Evolutionary conservation across 805 yeast genomes (phyloP), one percentile per base, ranked within the genome.

Genomic region (Tetrapisispora taiwanensis): DNA sequence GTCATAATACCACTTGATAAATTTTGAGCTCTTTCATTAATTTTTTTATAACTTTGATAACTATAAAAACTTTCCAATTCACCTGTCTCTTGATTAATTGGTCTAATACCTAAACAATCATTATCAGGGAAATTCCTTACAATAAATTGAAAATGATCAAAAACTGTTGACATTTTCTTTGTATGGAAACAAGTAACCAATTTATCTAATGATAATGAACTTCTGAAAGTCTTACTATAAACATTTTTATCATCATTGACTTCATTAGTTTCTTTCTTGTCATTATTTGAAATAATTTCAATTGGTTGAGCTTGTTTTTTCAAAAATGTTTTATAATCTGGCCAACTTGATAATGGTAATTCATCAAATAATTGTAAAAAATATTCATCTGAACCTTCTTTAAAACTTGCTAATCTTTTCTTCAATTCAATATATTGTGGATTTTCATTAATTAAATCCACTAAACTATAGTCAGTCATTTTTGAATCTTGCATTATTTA

Each of bases 1-100:
- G 72, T 59, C 45, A 71, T 53, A 22, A 76, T 50, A 7, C 86
- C 88, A 12, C 81, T 59, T 5, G 84, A 88, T 26, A 78, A 65
- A 42, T 66, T 52, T 33, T 63, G 61, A 41, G 76, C 70, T 46
- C 76, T 64, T 26, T 56, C 49, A 15, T 69, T 68, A 22, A 75
- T 68, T 42, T 68, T 59, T 6, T 47, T 52, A 53, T 70, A 80
- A 2, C 74, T 59, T 35, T 71, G 65, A 54, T 65, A 70, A 3
- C 69, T 60, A 63, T 70, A 42, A 31, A 17, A 36, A 17, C 14
- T 5, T 31, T 30, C 42, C 13, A 31, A 32, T 17, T 31, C 26
- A 8, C 67, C 63, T 3, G 67, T 54, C 5, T 52, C 54, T n/a
- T 63, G 52, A 47, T 63, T 54, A 6, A 30, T 50, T 4, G 46